These are phyloP conservation scores for Termitomyces sp. DNA, from an alignment of 768 basidiomycete genomes.

Conservation along the genomic window DNA sequence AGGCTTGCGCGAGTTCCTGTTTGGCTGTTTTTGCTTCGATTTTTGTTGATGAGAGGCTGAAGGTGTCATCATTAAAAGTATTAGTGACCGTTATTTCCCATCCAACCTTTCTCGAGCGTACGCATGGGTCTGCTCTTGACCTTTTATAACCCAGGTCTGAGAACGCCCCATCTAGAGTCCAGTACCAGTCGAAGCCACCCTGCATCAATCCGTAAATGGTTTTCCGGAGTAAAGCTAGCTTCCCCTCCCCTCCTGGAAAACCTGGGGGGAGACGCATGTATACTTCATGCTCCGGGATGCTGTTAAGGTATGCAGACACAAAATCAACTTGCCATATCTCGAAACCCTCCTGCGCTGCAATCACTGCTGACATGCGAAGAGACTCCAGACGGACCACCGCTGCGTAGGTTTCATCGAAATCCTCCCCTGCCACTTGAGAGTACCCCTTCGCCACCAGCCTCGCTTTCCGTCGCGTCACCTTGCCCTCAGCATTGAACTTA, in stretches of 20 bases:
- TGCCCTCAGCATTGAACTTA: too few species aligned
- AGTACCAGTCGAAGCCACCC: background rate
- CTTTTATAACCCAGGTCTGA: too few species aligned
- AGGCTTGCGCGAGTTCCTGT: too few species aligned
- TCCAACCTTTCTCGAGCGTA: too few species aligned
- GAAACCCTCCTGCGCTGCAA: background rate
- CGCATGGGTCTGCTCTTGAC: too few species aligned
- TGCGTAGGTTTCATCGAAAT: background rate
- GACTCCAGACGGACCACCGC: background rate
- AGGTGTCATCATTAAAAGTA: too few species aligned
- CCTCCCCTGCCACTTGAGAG: background rate
- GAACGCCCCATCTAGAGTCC: background rate
- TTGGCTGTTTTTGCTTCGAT: too few species aligned
- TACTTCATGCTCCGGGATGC: background rate
- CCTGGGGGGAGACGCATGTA: background rate
- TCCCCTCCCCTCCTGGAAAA: background rate
- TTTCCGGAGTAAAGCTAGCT: background rate
- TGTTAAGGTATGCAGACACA: background rate
- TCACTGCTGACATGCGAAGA: background rate
- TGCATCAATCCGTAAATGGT: background rate
- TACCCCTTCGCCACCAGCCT: background rate
- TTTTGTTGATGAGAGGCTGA: too few species aligned
- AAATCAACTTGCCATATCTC: background rate
- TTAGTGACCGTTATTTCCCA: too few species aligned
- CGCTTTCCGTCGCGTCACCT: background rate